Evolutionary conservation across 2,329 filamentous ascomycete species (phyloP).

Genomic region (Knufia fluminis): DNA sequence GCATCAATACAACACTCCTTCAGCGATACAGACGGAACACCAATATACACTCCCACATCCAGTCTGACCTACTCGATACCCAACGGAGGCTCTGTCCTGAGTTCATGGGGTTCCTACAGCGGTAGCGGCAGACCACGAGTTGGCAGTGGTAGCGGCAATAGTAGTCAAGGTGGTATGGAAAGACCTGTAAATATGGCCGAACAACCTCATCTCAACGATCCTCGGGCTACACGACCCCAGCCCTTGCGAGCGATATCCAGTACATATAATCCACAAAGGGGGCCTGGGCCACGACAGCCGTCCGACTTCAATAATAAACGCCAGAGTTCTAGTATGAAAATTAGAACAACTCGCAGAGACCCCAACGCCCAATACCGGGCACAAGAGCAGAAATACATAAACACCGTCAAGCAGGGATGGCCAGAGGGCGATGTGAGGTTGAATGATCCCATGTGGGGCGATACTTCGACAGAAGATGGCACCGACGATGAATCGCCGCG

Average conservation of each 20-base stretch:
- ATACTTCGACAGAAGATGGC: slow-evolving; percentile 51
- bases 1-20: slow-evolving; percentile 21
- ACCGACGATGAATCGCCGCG: slow-evolving; percentile 85
- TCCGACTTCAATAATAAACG: slow-evolving; percentile 37
- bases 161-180: slow-evolving; percentile 33
- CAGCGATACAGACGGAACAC: slow-evolving; percentile 24
- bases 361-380: slow-evolving; percentile 66
- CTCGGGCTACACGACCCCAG: slow-evolving; percentile 56
- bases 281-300: slow-evolving; percentile 41
- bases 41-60: slow-evolving; percentile 26
- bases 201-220: slow-evolving; percentile 19
- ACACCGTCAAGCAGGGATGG: slow-evolving; percentile 79
- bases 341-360: slow-evolving; percentile 48
- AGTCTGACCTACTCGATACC: slow-evolving; percentile 12
- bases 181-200: slow-evolving; percentile 5
- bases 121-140: slow-evolving; percentile 33
- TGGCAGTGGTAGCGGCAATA: slow-evolving; percentile 34
- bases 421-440: slow-evolving; percentile 58
- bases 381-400: slow-evolving; percentile 90
- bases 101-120: slow-evolving; percentile 30
- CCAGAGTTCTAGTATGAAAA: slow-evolving; percentile 49
- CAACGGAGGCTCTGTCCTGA: slow-evolving; percentile 23
- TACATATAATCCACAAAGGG: slow-evolving; percentile 61
- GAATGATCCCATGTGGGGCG: slow-evolving; percentile 56
- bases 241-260: slow-evolving; percentile 67